Evolutionary conservation across 768 basidiomycete genomes (phyloP).

Genomic region (Daedalea quercina): DNA sequence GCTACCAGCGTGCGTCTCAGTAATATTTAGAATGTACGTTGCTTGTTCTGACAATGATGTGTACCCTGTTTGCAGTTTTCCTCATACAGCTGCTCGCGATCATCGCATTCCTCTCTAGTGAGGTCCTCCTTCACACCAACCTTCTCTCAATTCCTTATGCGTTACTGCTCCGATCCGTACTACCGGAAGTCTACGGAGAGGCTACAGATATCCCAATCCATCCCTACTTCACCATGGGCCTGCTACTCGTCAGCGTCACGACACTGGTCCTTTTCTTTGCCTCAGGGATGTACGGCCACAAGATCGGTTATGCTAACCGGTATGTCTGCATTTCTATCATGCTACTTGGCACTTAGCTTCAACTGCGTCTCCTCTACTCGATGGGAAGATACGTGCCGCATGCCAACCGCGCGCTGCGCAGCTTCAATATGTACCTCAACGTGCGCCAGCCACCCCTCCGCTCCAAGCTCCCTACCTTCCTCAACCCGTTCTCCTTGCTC

Average conservation of each 20-base stretch:
- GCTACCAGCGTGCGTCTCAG: slow-evolving; percentile 66
- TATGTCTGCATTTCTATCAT: slow-evolving; percentile 31
- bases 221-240: slow-evolving; percentile 70
- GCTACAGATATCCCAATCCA: slow-evolving; percentile 43
- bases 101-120: slow-evolving; percentile 67
- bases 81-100: slow-evolving; percentile 59
- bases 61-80: slow-evolving; percentile 53
- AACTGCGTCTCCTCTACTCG: not conserved
- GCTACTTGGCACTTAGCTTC: not conserved
- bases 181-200: slow-evolving; percentile 45
- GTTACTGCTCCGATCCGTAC: slow-evolving; percentile 37
- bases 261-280: slow-evolving; percentile 94
- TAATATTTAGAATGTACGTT: not conserved
- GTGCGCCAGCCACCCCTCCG: slow-evolving; percentile 74
- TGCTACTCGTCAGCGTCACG: slow-evolving; percentile 83
- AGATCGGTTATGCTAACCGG: slow-evolving; percentile 95
- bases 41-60: slow-evolving; percentile 1
- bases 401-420: slow-evolving; percentile 85
- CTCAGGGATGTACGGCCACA: slow-evolving; percentile 93
- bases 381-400: slow-evolving; percentile 87
- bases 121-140: slow-evolving; percentile 66
- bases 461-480: slow-evolving; percentile 40
- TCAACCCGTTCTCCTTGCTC: slow-evolving; percentile 53
- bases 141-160: slow-evolving; percentile 60
- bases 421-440: slow-evolving; percentile 96